Evolutionary conservation across 768 basidiomycete species (phyloP).

Genomic region (Leccinum incarnatum): DNA sequence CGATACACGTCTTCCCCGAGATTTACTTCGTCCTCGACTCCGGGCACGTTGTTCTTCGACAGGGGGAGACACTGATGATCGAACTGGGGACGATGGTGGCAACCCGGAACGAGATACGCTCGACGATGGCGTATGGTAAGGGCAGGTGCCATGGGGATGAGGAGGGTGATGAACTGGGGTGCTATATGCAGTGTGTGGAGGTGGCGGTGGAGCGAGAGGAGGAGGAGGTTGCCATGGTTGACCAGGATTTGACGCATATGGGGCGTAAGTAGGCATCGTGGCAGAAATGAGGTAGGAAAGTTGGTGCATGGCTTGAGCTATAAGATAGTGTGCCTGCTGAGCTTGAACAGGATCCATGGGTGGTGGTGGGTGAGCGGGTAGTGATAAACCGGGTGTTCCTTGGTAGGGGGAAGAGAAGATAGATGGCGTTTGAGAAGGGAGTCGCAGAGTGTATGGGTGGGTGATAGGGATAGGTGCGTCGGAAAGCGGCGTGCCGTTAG

Average conservation of each 20-base stretch:
- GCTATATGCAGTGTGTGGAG: slow-evolving; percentile 7
- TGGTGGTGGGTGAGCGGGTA: slow-evolving; percentile 29
- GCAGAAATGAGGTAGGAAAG: slow-evolving; percentile 38
- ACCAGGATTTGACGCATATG: slow-evolving; percentile 17
- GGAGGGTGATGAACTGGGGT: slow-evolving; percentile 13
- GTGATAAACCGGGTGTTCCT: slow-evolving; percentile 16
- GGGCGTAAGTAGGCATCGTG: slow-evolving; percentile 26
- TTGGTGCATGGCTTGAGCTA: slow-evolving; percentile 41
- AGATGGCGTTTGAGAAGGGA: slow-evolving; percentile 16
- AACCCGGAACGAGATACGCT: slow-evolving; percentile 44
- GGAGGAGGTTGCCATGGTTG: slow-evolving; percentile 22
- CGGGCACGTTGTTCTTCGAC: slow-evolving; percentile 33
- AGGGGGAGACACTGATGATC: slow-evolving; percentile 38
- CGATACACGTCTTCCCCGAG: slow-evolving; percentile 55
- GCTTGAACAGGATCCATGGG: slow-evolving; percentile 28
- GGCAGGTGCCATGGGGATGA: slow-evolving; percentile 18
- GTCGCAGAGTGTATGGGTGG: slow-evolving; percentile 19
- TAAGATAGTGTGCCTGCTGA: slow-evolving; percentile 37
- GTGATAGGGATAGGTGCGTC: slow-evolving; percentile 22
- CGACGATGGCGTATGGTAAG: slow-evolving; percentile 35
- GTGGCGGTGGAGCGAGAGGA: background rate
- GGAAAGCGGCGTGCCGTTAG: slow-evolving; percentile 5
- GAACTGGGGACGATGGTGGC: slow-evolving; percentile 53
- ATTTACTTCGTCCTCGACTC: slow-evolving; percentile 46
- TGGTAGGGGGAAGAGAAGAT: slow-evolving; percentile 18